Base-by-base conservation (phyloP, 2,329 filamentous ascomycete genomes). In the Claviceps arundinis region DNA sequence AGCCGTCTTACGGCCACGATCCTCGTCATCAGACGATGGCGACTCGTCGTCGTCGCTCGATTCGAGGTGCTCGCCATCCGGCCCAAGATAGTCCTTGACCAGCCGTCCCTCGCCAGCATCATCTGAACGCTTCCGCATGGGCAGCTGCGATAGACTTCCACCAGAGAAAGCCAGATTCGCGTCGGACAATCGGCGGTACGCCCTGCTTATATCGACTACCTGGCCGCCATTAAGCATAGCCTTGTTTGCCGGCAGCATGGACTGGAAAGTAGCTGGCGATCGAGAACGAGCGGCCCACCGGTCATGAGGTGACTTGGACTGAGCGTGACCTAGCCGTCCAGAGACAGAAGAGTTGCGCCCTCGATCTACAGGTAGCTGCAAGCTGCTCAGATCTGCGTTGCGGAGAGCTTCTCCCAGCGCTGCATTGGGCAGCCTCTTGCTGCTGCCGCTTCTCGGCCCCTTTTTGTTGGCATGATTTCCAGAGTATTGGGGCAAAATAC, bases 41-140 rank as follows among this genome's bases (percentile, higher is more conserved):
- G 60, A 64, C 13, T 87, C 84, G 4, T 88, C 84, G 16, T 88
- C 85, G 13, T 88, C 84, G 60, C 82, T 88, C 51, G 77, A 84
- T 40, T 84, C 80, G 2, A 81, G 70, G 43, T 85, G 75, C 54
- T 84, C 82, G 44, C 82, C 83, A 57, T 85, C 82, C 22, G 81
- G 81, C 44, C 74, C 74, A 38, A 79, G 67, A 58, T 85, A 81
- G 60, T 85, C 82, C 63, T 88, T 88, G 48, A 81, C 73, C 56
- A 90, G 66, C 48, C 86, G 78, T 47, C 76, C 77, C 2, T 68
- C 67, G 7, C 70, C 68, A 11, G 63, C 62, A 47, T 73, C 68
- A 40, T 68, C 72, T 5, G 64, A 59, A 47, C 59, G 60, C 61
- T 82, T 84, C 49, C 78, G 75, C 56, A 76, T 72, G 17, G 82